Evolutionary conservation across 495 filamentous ascomycete species (phyloP), one percentile per base, ranked within the genome.

Genomic region (Xylaria cubensis): DNA sequence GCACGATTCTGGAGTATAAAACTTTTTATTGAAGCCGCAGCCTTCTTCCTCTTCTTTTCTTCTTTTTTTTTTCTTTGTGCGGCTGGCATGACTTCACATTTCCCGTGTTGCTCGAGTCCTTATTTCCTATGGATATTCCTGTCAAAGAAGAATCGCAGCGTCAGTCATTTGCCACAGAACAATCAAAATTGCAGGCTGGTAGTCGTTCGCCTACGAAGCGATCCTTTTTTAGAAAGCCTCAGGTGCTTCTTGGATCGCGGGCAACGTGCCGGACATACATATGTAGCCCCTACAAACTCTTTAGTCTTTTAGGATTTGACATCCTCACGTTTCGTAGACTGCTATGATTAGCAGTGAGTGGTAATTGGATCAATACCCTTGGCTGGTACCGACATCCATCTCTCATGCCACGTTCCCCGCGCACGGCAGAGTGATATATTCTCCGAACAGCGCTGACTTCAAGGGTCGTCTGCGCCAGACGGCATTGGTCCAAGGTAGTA

Each of bases 41-140:
- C 39, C 53, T 67, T 61, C 34, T 59, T 36, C n/a, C 2, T 6
- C 24, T 51, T 61, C 41, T 77, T 75, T 68, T 48, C n/a, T 66
- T 65, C 69, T 70, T 64, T 74, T 74, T 75, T 58, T 53, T 69
- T 77, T 78, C 77, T 72, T 79, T 72, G 77, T 79, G 77, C 77
- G 77, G 77, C 77, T 79, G 77, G 82, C 80, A 83, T 80, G 75
- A 83, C 80, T 78, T 67, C 73, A 81, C 77, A 80, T 80, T 81
- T 75, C 83, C 84, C 80, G 84, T 84, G 82, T 85, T 85, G 84
- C 84, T 83, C 78, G 76, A 71, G 74, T 82, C 79, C 83, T 69
- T 71, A 76, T 79, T 79, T 72, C 73, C 73, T 69, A 73, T 74
- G 75, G 74, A 77, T 76, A 73, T 74, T 73, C 66, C 75, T 62